Evolutionary conservation across 2,329 filamentous ascomycete species (phyloP).

Genomic region (Cryphonectria radicalis): DNA sequence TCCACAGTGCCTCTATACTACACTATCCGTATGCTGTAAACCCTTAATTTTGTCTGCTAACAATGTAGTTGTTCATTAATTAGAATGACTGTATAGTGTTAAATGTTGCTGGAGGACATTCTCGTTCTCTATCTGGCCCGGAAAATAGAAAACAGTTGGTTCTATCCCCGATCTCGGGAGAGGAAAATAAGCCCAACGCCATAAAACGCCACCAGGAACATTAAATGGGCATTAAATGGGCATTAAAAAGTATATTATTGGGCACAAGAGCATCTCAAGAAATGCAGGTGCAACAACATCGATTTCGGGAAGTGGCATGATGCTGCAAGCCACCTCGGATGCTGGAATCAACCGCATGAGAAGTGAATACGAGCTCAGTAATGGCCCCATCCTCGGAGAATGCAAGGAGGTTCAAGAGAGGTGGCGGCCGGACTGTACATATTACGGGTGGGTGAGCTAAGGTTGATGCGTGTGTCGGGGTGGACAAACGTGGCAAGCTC

Average conservation of each 20-base stretch:
- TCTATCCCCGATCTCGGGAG: neutral
- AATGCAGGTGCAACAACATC: neutral
- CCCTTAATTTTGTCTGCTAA: neutral
- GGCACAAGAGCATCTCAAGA: neutral
- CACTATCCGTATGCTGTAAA: neutral
- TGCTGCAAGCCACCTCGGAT: constrained; percentile 18
- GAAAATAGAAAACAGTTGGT: neutral
- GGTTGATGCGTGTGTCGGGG: neutral
- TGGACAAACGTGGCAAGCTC: constrained; percentile 1
- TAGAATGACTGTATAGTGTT: neutral
- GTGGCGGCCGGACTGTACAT: constrained; percentile 6
- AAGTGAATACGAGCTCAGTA: neutral
- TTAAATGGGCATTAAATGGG: too few relatives aligned
- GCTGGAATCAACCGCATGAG: constrained; percentile 4
- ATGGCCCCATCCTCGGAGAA: neutral
- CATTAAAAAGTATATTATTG: neutral
- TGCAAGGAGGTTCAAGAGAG: neutral
- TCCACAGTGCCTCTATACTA: neutral
- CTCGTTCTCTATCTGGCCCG: neutral
- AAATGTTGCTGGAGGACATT: neutral
- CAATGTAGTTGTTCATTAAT: neutral
- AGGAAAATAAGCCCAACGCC: neutral
- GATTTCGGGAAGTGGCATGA: constrained; percentile 21
- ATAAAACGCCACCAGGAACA: neutral
- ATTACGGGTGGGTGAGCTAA: neutral